Percentiles rank a stretch among this genome's conserved stretches.
Evolutionary conservation across 805 yeast genomes (phyloP).

Genomic region (Myxozyma sirexii): DNA sequence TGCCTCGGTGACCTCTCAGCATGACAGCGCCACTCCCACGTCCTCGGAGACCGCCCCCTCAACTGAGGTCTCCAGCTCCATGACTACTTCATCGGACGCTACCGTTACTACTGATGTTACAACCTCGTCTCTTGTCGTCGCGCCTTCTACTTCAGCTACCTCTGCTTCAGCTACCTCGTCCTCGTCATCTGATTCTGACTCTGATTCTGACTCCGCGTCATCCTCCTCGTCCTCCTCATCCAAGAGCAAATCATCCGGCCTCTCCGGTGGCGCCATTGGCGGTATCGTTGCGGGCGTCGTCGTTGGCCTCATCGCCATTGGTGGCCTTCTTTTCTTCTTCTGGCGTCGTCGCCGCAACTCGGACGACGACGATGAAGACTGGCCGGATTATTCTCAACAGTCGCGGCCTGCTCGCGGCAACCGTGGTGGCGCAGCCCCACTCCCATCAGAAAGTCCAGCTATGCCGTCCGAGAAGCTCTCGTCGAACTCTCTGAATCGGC

Average conservation of each 20-base stretch:
- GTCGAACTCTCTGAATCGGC: slow-evolving; percentile 22
- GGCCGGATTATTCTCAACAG: slow-evolving; percentile 17
- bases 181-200: slow-evolving; percentile 20
- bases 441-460: background rate
- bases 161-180: slow-evolving; percentile 33
- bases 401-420: slow-evolving; percentile 7
- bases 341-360: slow-evolving; percentile 48
- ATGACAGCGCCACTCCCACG: slow-evolving; percentile 26
- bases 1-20: slow-evolving; percentile 24
- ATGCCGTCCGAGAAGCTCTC: slow-evolving; percentile 17
- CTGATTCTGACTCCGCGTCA: slow-evolving; percentile 34
- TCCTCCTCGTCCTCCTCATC: slow-evolving; percentile 38
- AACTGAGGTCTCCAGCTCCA: slow-evolving; percentile 16
- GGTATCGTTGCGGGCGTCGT: slow-evolving; percentile 62
- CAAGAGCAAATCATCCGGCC: slow-evolving; percentile 27
- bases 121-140: too few relatives aligned
- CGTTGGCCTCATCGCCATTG: slow-evolving; percentile 49
- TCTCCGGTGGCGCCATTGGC: slow-evolving; percentile 57
- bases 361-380: slow-evolving; percentile 46
- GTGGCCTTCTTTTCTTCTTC: slow-evolving; percentile 48
- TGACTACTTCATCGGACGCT: too few relatives aligned
- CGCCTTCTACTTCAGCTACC: too few relatives aligned
- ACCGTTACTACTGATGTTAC: too few relatives aligned
- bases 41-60: slow-evolving; percentile 39
- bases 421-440: slow-evolving; percentile 5